phyloP scores from a whole-genome alignment of 108 stramenopile genomes.

The Skeletonema marinoi region DNA sequence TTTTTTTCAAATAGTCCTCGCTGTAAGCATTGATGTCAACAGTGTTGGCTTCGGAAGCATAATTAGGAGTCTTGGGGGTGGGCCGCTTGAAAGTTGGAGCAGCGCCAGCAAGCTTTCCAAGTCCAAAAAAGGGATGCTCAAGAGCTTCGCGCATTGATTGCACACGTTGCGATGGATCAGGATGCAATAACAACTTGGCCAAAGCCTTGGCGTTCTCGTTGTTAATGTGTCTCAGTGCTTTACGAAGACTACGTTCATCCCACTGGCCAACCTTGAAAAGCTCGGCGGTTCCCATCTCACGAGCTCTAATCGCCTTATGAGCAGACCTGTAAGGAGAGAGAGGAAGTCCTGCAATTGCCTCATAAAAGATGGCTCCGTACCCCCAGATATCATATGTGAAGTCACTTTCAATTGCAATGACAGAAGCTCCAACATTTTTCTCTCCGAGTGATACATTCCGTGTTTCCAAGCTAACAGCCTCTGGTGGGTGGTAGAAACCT shows the following conservation, averaged over 20 bases:
- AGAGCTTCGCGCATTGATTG: constrained; percentile 78
- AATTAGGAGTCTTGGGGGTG: neutral
- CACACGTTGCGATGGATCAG: constrained; percentile 63
- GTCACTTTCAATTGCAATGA: constrained; percentile 70
- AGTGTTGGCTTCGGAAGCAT: constrained; percentile 4
- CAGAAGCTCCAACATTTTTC: constrained; percentile 64
- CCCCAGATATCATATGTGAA: constrained; percentile 89
- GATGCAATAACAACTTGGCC: constrained; percentile 69
- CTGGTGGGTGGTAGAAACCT: constrained; percentile 89
- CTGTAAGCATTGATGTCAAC: constrained; percentile 20
- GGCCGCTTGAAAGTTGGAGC: constrained; percentile 12
- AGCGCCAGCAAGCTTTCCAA: constrained; percentile 17
- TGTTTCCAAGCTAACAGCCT: constrained; percentile 80
- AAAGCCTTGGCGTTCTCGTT: constrained; percentile 57
- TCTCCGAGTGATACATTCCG: constrained; percentile 62
- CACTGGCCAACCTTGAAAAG: constrained; percentile 83
- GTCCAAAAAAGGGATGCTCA: constrained; percentile 79
- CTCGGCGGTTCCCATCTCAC: constrained; percentile 65
- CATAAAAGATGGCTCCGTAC: constrained; percentile 80
- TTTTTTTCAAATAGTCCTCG: constrained; percentile 16
- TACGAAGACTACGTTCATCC: constrained; percentile 79
- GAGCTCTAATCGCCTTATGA: constrained; percentile 75
- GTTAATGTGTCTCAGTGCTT: constrained; percentile 68
- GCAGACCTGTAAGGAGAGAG: constrained; percentile 77
- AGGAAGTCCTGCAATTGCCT: constrained; percentile 80